Evolutionary conservation across 2,329 filamentous ascomycete species (phyloP).

Genomic region (Pezicula neosporulosa): DNA sequence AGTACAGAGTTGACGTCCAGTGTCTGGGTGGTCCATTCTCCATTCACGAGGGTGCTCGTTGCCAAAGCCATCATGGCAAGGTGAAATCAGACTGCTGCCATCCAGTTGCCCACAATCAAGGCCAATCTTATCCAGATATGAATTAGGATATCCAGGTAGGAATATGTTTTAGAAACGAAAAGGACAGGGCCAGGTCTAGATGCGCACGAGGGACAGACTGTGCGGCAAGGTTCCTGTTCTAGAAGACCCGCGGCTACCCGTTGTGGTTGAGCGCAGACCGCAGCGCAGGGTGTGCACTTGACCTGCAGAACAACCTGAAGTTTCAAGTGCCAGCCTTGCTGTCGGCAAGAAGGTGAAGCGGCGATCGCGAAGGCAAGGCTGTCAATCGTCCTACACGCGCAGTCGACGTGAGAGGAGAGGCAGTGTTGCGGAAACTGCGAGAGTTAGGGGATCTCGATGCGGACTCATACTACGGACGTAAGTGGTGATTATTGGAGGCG

Average conservation of each 20-base stretch:
- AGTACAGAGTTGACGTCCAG: conserved; percentile 39
- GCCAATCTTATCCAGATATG: no score
- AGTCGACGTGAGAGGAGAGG: no score
- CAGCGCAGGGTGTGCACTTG: no score
- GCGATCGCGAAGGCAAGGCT: conserved; percentile 9
- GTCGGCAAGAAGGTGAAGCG: background rate
- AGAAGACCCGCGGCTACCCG: no score
- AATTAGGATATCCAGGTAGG: no score
- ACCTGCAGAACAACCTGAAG: no score
- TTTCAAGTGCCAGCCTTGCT: conserved; percentile 2
- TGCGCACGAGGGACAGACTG: no score
- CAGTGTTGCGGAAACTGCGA: no score
- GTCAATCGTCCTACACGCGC: background rate
- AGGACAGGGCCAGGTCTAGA: no score
- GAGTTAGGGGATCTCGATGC: no score
- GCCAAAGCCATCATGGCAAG: conserved; percentile 23
- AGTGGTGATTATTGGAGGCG: background rate
- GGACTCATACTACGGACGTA: background rate
- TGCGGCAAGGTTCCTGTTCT: no score
- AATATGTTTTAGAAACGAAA: no score
- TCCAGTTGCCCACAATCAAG: background rate
- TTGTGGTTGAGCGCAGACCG: background rate
- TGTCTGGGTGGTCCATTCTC: conserved; percentile 30
- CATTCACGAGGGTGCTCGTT: conserved; percentile 27
- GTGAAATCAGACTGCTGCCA: background rate